A percentile compares a stretch with the other conserved stretches of the same genome.
phyloP scores from a whole-genome alignment of 495 filamentous ascomycete genomes.

The Jackrogersella minutella region DNA sequence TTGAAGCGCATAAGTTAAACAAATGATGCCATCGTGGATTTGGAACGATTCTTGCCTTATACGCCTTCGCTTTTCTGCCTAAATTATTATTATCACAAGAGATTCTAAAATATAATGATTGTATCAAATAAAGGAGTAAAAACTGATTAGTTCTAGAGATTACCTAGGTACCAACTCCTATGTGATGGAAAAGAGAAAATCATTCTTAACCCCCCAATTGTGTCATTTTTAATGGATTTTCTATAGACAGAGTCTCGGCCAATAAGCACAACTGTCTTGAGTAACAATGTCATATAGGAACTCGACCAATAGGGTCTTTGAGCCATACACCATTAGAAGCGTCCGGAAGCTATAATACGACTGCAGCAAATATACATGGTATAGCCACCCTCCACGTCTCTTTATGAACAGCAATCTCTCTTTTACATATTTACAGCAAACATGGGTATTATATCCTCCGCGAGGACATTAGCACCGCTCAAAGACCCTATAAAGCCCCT shows the following conservation, averaged over 20 bases:
- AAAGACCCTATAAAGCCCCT: conserved; percentile 96
- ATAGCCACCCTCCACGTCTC: not conserved
- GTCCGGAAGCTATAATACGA: not conserved
- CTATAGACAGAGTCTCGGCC: not conserved
- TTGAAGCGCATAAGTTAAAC: too few relatives aligned
- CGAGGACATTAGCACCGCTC: conserved; percentile 76
- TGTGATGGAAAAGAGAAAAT: too few relatives aligned
- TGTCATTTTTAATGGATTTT: not conserved
- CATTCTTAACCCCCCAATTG: too few relatives aligned
- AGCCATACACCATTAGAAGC: not conserved
- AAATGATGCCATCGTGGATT: too few relatives aligned
- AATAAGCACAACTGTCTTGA: not conserved
- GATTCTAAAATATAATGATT: too few relatives aligned
- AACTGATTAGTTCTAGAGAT: too few relatives aligned
- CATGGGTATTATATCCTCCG: conserved; percentile 24
- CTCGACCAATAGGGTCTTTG: not conserved
- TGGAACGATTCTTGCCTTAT: too few relatives aligned
- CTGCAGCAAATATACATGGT: not conserved
- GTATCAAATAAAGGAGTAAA: too few relatives aligned
- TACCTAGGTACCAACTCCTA: too few relatives aligned
- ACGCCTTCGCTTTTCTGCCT: too few relatives aligned
- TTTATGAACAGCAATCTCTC: conserved; percentile 6
- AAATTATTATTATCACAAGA: too few relatives aligned
- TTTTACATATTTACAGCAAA: not conserved
- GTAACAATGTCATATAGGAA: not conserved